Percentiles rank a stretch among this genome's conserved stretches.
phyloP scores from a whole-genome alignment of 2,329 filamentous ascomycete species.

The Esteya vermicola region DNA sequence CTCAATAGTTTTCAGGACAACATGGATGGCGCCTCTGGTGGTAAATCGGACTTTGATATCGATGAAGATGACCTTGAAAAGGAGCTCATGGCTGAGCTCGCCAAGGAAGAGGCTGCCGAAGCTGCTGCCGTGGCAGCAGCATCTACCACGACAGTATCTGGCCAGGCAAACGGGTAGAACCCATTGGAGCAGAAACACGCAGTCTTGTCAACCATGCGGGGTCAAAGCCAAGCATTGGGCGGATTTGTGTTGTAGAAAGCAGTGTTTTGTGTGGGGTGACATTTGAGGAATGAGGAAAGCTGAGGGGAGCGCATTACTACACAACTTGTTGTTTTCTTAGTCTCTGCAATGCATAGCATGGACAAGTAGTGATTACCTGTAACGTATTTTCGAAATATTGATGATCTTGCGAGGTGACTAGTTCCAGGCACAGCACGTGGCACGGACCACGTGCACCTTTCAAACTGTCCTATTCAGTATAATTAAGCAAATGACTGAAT shows the following conservation, averaged over 20 bases:
- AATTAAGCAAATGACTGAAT: no score
- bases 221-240: constrained; percentile 4
- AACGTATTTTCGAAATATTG: no score
- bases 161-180: not conserved
- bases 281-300: not conserved
- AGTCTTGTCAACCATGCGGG: not conserved
- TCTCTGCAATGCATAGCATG: no score
- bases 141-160: no score
- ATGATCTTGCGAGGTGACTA: no score
- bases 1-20: not conserved
- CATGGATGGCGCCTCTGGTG: constrained; percentile 4
- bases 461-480: no score
- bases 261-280: not conserved
- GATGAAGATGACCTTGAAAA: constrained; percentile 46
- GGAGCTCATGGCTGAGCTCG: constrained; percentile 47
- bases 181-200: constrained; percentile 3
- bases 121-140: no score
- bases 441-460: no score
- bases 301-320: no score
- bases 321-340: no score
- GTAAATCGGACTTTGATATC: constrained; percentile 21
- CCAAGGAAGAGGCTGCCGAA: constrained; percentile 21
- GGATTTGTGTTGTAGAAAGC: constrained; percentile 1
- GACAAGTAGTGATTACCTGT: no score
- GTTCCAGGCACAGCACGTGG: no score